Evolutionary conservation across 2,329 filamentous ascomycete species (phyloP), one percentile per base, ranked within the genome.

Genomic region (Cadophora sp.): DNA sequence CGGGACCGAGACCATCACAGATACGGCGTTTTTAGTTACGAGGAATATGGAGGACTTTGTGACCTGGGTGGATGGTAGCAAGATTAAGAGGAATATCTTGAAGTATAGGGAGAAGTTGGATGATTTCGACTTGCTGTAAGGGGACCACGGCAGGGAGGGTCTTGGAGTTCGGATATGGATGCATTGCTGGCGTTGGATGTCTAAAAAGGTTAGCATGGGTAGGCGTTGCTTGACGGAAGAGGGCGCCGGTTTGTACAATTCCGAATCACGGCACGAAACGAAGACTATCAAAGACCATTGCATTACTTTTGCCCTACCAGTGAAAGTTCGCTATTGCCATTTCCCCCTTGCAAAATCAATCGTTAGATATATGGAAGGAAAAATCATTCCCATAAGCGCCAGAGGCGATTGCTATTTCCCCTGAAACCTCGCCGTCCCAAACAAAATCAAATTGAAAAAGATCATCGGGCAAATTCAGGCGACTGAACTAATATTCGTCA

Each of bases 1-100:
- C 1, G 95, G 95, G 14, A 94, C 93, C 0, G 93, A 97, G 77
- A 92, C 94, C 1, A 87, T 97, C 29, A 97, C 92, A 1, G 95
- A 98, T 78, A 90, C 94, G 31, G 94, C 94, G 0, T 97, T 94
- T 76, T 81, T 97, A 64, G 93, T 98, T 8, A 96, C 93, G 46
- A 86, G 94, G 72, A 92, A 89, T 69, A 93, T 97, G 86, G 95
- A 98, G 81, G 95, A 98, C 81, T 97, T 97, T 79, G 92, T 98
- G 22, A 97, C 95, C 0, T 98, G 95, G 95, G 91, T 95, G 11
- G 92, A 97, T 76, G 93, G 93, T 69, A 97, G 93, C 81, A 97
- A 97, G 91, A 94, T 98, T 80, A 97, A 97, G 91, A 88, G 92
- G 78, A 96, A 94, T 78, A 97, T 97, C 72, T 90, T 97, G 88